Evolutionary conservation across 495 filamentous ascomycete genomes (phyloP), one percentile per base, ranked within the genome.

Genomic region (Hypoxylon lienhwacheense): DNA sequence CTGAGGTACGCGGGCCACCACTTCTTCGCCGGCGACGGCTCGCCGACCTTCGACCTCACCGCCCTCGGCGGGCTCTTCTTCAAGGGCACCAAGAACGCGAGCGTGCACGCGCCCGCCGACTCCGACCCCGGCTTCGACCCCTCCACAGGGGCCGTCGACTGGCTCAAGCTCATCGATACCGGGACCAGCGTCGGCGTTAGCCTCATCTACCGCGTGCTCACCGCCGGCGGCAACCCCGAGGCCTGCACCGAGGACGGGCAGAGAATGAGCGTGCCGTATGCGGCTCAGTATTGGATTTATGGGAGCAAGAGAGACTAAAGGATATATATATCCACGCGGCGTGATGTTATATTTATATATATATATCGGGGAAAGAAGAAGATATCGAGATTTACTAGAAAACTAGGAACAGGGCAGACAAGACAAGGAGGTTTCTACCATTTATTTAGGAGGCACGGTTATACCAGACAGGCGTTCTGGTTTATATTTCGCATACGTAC

Each of bases 241-340:
- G 42, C 70, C n/a, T 83, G 76, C 8, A 78, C 74, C 47, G 55
- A 67, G 1, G 64, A 55, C 0, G 72, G 71, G 0, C 58, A 53
- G 7, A 63, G 77, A 21, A 64, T 75, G 59, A 77, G 68, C 50
- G 76, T 88, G 3, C 75, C 81, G 7, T 91, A 90, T 67, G 71
- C 85, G 0, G 80, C 87, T 0, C 79, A 81, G 65, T 91, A 91
- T 66, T 89, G 82, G 83, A 82, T 89, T 47, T 89, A 82, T 61
- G 73, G 70, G 28, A 43, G 51, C 35, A 65, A 26, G 44, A 28
- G 2, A 31, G 28, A 10, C 28, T 31, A 31, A n/a, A n/a, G n/a
- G n/a, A n/a, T n/a, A n/a, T n/a, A n/a, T n/a, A n/a, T n/a, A n/a
- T n/a, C n/a, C n/a, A n/a, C n/a, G n/a, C n/a, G n/a, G n/a, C n/a